These are phyloP conservation scores for Aspergillus awamori DNA, from an alignment of 2,329 filamentous ascomycete species.

Conservation along the genomic window DNA sequence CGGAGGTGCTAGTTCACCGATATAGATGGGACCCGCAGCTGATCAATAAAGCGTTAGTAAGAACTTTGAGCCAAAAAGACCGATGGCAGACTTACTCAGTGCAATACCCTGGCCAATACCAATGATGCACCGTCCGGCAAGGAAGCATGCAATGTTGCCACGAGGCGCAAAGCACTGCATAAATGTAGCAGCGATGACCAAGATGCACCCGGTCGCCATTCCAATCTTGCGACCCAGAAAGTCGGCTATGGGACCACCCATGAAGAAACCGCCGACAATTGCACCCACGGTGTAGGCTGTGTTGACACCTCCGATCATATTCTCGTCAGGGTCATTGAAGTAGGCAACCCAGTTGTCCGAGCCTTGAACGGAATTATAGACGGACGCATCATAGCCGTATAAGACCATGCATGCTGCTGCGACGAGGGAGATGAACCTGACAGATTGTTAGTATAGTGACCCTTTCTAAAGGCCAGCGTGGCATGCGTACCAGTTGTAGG, in stretches of 20 bases:
- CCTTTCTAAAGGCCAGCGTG: not conserved
- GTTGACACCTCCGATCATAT: constrained; percentile 62
- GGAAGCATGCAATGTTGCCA: constrained; percentile 66
- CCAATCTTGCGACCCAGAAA: constrained; percentile 64
- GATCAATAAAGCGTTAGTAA: constrained; percentile 6
- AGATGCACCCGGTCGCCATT: constrained; percentile 65
- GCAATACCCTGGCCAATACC: constrained; percentile 72
- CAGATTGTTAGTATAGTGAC: not conserved
- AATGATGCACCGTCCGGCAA: constrained; percentile 69
- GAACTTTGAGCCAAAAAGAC: not conserved
- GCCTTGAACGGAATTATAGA: constrained; percentile 72
- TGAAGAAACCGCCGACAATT: constrained; percentile 70
- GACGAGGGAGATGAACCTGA: constrained; percentile 67
- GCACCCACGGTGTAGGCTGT: constrained; percentile 72
- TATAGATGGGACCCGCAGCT: constrained; percentile 71
- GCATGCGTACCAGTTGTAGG: constrained; percentile 34
- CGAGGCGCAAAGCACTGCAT: constrained; percentile 67
- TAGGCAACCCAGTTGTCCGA: constrained; percentile 68
- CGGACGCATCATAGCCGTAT: constrained; percentile 74
- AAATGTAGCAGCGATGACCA: constrained; percentile 69
- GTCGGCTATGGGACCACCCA: constrained; percentile 67
- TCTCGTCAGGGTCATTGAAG: constrained; percentile 54
- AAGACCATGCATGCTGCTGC: constrained; percentile 75
- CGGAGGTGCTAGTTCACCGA: constrained; percentile 67
- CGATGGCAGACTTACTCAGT: constrained; percentile 50